These are phyloP conservation scores for Dichomitus squalens DNA, from an alignment of 1,284 basidiomycete genomes.

Conservation along the genomic window DNA sequence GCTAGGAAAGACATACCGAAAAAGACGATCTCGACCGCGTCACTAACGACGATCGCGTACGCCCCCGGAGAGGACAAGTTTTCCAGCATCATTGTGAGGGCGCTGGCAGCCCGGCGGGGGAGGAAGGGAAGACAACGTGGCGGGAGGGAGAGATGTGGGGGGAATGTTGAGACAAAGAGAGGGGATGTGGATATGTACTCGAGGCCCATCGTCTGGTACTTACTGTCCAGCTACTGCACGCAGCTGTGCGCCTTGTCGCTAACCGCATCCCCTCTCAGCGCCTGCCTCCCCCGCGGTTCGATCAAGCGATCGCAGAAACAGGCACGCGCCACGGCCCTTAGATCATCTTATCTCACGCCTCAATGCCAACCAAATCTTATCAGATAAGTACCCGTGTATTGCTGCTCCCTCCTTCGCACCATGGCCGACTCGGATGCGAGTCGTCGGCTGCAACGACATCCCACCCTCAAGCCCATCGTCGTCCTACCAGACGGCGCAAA, in stretches of 20 bases:
- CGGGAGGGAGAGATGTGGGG: neutral
- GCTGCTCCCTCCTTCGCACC: neutral
- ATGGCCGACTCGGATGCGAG: too few species aligned
- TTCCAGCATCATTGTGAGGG: slow-evolving; percentile 17
- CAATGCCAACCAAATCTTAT: slow-evolving; percentile 16
- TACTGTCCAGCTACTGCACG: too few species aligned
- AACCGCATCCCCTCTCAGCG: too few species aligned
- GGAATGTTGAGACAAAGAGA: too few species aligned
- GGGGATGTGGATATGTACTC: neutral
- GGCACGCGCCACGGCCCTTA: too few species aligned
- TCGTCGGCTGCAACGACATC: slow-evolving; percentile 8
- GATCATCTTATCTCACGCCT: too few species aligned
- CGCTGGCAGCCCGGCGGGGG: neutral
- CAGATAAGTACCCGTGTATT: slow-evolving; percentile 9
- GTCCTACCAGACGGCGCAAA: slow-evolving; percentile 23
- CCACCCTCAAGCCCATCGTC: slow-evolving; percentile 10
- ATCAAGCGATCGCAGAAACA: too few species aligned
- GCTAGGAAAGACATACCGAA: slow-evolving; percentile 15
- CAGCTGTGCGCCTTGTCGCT: too few species aligned
- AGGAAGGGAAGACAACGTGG: neutral
- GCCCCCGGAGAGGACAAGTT: slow-evolving; percentile 11
- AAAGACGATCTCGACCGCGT: slow-evolving; percentile 18
- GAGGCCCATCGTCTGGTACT: neutral
- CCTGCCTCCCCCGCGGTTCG: too few species aligned
- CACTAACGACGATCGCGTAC: slow-evolving; percentile 19